These are phyloP conservation scores for Suillus subluteus DNA, from an alignment of 768 basidiomycete species.

Conservation along the genomic window DNA sequence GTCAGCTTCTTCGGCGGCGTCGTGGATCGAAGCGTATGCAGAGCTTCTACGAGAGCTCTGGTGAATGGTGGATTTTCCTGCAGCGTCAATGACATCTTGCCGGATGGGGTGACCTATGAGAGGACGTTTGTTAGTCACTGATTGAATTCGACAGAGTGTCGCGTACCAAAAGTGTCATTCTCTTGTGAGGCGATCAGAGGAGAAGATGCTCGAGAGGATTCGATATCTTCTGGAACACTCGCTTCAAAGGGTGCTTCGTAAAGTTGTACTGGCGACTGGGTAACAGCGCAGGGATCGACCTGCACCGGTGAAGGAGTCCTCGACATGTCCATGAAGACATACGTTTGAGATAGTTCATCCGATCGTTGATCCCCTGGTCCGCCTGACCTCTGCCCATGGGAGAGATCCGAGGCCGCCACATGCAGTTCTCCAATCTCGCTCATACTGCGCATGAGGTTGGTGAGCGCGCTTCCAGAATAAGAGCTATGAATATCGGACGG, in stretches of 20 bases:
- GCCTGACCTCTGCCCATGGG: constrained; percentile 17
- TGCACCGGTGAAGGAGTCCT: constrained; percentile 20
- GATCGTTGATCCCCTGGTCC: constrained; percentile 16
- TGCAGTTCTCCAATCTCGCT: constrained; percentile 37
- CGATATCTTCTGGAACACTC: constrained; percentile 29
- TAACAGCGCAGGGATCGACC: constrained; percentile 13
- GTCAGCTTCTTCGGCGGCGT: constrained; percentile 13
- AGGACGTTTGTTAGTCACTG: constrained; percentile 9
- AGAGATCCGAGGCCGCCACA: constrained; percentile 19
- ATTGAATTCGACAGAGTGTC: neutral
- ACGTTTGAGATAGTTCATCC: constrained; percentile 15
- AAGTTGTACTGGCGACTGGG: constrained; percentile 14
- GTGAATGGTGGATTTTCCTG: constrained; percentile 17
- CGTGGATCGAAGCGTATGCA: constrained; percentile 27
- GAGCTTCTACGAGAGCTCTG: constrained; percentile 21
- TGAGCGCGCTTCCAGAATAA: constrained; percentile 39
- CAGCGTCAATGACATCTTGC: constrained; percentile 21
- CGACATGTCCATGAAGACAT: constrained; percentile 23
- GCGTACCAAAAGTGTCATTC: constrained; percentile 36
- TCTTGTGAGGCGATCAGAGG: constrained; percentile 21
- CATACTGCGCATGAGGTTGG: constrained; percentile 43
- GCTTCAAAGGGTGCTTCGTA: constrained; percentile 1
- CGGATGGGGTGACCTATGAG: constrained; percentile 29
- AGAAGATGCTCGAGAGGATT: constrained; percentile 29
- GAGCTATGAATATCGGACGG: constrained; percentile 36